These are phyloP conservation scores for Dactylonectria macrodidyma DNA, from an alignment of 2,329 filamentous ascomycete species.

Conservation along the genomic window DNA sequence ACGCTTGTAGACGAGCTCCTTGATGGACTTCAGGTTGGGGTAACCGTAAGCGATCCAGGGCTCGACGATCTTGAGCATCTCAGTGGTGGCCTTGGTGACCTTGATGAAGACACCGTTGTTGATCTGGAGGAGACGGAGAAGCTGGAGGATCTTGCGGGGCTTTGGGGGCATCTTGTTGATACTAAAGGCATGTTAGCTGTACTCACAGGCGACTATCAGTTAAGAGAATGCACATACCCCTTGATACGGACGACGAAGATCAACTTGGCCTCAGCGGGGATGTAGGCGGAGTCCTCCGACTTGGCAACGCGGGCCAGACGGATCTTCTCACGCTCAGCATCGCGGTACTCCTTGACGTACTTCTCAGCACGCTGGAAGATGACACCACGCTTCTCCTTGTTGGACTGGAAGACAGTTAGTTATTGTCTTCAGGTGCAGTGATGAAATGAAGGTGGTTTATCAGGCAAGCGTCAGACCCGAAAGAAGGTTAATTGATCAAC, in stretches of 20 bases:
- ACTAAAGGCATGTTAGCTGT: conserved; percentile 64
- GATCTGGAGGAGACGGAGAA: conserved; percentile 99
- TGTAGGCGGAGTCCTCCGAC: conserved; percentile 93
- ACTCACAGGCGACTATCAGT: too few species aligned
- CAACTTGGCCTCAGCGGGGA: conserved; percentile 94
- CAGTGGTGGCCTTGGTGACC: conserved; percentile 96
- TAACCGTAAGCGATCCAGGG: conserved; percentile 99
- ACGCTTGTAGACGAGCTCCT: conserved; percentile 99
- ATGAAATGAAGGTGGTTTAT: conserved; percentile 44
- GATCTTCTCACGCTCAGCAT: conserved; percentile 98
- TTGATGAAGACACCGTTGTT: conserved; percentile 99
- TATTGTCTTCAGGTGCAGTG: conserved; percentile 32
- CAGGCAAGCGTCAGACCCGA: conserved; percentile 87
- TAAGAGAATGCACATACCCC: conserved; percentile 71
- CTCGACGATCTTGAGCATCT: conserved; percentile 99
- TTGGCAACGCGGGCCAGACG: conserved; percentile 91
- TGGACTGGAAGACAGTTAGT: conserved; percentile 76
- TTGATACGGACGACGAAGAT: conserved; percentile 99
- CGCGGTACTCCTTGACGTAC: conserved; percentile 99
- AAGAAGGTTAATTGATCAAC: conserved; percentile 98
- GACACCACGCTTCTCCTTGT: conserved; percentile 97
- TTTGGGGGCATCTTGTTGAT: conserved; percentile 99
- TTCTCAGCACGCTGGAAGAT: conserved; percentile 99
- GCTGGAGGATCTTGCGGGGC: conserved; percentile 99
- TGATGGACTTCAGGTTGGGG: conserved; percentile 99